Evolutionary conservation across 345 rosid genomes (phyloP).

Genomic region (Jatropha curcas): DNA sequence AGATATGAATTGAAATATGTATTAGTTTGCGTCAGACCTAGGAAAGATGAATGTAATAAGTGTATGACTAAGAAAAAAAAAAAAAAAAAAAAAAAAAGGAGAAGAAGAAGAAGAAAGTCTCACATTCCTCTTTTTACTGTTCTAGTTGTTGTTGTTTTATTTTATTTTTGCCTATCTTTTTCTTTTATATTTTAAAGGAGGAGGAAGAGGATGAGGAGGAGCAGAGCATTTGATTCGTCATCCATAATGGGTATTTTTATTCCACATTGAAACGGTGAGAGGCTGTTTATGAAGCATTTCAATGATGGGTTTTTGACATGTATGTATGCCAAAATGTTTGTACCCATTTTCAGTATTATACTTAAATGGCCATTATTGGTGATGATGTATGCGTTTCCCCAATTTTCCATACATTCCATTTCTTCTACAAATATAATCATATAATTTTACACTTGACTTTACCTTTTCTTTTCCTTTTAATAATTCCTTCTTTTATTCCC

Average conservation of each 20-base stretch:
- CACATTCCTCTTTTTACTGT: background rate
- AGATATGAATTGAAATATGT: too few relatives aligned
- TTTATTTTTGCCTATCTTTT: background rate
- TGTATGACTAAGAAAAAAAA: too few relatives aligned
- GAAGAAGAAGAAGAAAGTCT: background rate
- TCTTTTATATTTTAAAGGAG: constrained; percentile 2
- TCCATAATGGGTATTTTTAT: constrained; percentile 12
- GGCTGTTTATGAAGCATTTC: constrained; percentile 15
- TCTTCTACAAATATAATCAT: constrained; percentile 5
- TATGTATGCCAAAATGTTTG: background rate
- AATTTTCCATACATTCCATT: constrained; percentile 8
- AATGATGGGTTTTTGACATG: constrained; percentile 6
- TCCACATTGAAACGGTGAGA: constrained; percentile 6
- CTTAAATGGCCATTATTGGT: constrained; percentile 13
- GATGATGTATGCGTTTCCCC: constrained; percentile 8
- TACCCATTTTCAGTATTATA: constrained; percentile 3
- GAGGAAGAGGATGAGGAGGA: background rate
- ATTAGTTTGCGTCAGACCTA: too few relatives aligned
- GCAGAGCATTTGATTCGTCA: constrained; percentile 18
- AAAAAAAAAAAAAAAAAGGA: background rate
- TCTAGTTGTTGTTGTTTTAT: background rate
- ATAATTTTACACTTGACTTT: background rate
- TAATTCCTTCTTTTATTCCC: too few relatives aligned
- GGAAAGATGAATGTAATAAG: too few relatives aligned
- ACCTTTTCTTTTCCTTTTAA: background rate